Percentiles rank a stretch among this genome's conserved stretches.
phyloP scores from a whole-genome alignment of 2,329 filamentous ascomycete genomes.

The Pseudogymnoascus sp. region DNA sequence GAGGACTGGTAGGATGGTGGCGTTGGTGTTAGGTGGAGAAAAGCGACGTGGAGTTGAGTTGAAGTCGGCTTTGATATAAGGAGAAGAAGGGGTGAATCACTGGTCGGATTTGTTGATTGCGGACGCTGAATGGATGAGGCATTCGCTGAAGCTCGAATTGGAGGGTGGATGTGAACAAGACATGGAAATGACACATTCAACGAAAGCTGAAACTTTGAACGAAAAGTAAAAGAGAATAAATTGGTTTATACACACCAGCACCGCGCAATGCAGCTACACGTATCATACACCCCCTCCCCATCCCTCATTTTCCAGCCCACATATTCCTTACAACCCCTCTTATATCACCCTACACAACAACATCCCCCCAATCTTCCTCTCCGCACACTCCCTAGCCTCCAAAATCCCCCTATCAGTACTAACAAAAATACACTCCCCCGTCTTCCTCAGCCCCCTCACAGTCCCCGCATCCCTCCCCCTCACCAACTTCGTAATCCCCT shows the following conservation, averaged over 20 bases:
- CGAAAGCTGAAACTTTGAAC: too few species aligned
- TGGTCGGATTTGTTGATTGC: background rate
- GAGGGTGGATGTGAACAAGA: background rate
- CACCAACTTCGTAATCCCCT: conserved; percentile 47
- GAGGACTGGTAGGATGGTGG: background rate
- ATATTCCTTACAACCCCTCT: conserved; percentile 13
- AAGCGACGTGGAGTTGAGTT: background rate
- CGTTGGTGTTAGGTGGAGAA: background rate
- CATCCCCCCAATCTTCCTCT: conserved; percentile 60
- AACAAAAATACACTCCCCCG: conserved; percentile 62
- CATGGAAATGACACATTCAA: background rate
- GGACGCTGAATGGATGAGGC: background rate
- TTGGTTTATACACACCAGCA: background rate
- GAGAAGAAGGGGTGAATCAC: background rate
- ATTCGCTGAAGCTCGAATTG: background rate
- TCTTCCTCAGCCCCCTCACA: conserved; percentile 54
- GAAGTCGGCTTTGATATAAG: background rate
- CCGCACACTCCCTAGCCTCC: conserved; percentile 62
- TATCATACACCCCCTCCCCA: background rate
- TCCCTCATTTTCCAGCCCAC: background rate
- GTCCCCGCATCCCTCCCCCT: conserved; percentile 48
- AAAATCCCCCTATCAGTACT: conserved; percentile 58
- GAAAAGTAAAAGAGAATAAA: background rate
- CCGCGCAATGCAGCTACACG: background rate
- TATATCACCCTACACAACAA: conserved; percentile 53